A percentile compares a stretch with the other conserved stretches of the same genome.
phyloP scores from a whole-genome alignment of 441 rosid species.

The Erodium texanum region DNA sequence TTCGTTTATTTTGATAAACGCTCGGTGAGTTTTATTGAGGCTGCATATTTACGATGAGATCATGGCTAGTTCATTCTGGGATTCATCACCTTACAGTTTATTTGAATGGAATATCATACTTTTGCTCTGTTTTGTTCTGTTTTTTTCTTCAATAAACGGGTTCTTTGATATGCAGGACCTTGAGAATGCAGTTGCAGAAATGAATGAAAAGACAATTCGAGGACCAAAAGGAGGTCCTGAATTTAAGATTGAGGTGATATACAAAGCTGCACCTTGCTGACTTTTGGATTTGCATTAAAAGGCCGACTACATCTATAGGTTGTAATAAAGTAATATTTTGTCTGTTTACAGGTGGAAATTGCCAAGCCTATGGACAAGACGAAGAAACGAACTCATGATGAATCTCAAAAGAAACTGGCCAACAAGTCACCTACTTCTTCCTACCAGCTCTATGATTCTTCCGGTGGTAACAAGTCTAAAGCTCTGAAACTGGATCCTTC shows the following conservation, averaged over 20 bases:
- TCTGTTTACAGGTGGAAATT: conserved; percentile 10
- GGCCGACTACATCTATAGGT: not conserved
- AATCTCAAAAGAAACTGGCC: conserved; percentile 5
- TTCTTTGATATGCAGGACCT: conserved; percentile 1
- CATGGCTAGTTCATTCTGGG: not conserved
- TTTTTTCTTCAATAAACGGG: not conserved
- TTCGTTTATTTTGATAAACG: conserved; percentile 7
- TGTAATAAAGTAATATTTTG: not conserved
- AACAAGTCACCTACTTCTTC: not conserved
- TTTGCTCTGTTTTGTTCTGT: not conserved
- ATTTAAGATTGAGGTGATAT: conserved; percentile 6
- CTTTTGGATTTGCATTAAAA: not conserved
- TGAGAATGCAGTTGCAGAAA: conserved; percentile 3
- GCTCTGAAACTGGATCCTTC: conserved; percentile 6
- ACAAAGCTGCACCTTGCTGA: not conserved
- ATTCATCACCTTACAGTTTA: not conserved
- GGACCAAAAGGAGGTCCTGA: conserved; percentile 10
- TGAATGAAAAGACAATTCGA: conserved; percentile 9
- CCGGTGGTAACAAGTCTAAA: conserved; percentile 9
- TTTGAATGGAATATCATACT: not conserved
- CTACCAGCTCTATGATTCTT: not conserved
- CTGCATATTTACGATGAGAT: not conserved
- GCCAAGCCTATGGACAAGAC: conserved; percentile 11
- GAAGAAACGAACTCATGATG: conserved; percentile 11
- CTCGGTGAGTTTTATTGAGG: not conserved